These are phyloP conservation scores for Apocynum venetum DNA, from an alignment of 257 asterid genomes.

Conservation along the genomic window DNA sequence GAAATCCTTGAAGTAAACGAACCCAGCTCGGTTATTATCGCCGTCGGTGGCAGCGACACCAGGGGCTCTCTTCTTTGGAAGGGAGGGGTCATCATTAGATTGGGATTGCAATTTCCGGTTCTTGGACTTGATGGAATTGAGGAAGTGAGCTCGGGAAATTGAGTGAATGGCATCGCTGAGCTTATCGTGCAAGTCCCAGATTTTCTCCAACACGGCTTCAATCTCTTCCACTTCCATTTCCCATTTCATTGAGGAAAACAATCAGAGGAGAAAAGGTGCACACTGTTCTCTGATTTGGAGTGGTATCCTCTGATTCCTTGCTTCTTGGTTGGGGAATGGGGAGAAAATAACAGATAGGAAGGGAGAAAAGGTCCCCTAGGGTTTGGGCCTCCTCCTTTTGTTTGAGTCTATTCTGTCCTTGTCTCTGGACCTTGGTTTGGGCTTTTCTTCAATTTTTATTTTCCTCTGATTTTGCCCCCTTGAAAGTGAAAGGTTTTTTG, in stretches of 20 bases:
- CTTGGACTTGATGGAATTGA: constrained; percentile 60
- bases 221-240: constrained; percentile 85
- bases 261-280: background rate
- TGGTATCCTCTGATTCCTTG: background rate
- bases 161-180: constrained; percentile 96
- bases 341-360: background rate
- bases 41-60: constrained; percentile 3
- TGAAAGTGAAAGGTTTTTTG: background rate
- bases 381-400: constrained; percentile 4
- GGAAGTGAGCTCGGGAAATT: constrained; percentile 75
- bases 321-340: background rate
- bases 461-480: background rate
- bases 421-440: background rate
- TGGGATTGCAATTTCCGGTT: constrained; percentile 17
- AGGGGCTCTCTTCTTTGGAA: constrained; percentile 6
- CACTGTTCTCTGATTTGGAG: background rate
- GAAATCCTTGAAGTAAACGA: constrained; percentile 70
- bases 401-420: background rate
- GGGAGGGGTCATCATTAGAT: constrained; percentile 2
- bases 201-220: constrained; percentile 80
- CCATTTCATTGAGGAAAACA: constrained; percentile 55
- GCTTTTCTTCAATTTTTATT: background rate
- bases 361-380: background rate
- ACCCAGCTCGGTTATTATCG: constrained; percentile 38
- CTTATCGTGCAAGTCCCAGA: constrained; percentile 95